These are phyloP conservation scores for Neurospora cerealis DNA, from an alignment of 495 filamentous ascomycete species.

Conservation along the genomic window DNA sequence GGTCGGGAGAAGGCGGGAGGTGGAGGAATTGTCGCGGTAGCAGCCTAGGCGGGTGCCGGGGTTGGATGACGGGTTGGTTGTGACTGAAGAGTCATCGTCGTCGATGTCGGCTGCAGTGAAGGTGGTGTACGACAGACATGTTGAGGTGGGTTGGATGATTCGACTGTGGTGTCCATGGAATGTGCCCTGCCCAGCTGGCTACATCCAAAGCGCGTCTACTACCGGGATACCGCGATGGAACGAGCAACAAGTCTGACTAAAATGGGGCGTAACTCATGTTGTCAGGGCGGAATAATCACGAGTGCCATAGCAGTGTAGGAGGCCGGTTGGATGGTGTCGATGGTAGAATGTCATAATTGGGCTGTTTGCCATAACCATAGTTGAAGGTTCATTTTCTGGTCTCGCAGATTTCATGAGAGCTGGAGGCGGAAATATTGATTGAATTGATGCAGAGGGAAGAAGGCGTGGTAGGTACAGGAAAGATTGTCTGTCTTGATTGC, in stretches of 20 bases:
- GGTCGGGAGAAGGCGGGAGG: conserved; percentile 40
- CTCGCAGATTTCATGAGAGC: neutral
- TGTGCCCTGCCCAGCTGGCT: neutral
- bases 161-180: neutral
- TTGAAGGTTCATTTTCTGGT: neutral
- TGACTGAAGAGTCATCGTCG: neutral
- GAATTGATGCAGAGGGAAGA: neutral
- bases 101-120: neutral
- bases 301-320: neutral
- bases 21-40: conserved; percentile 17
- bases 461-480: neutral
- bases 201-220: neutral
- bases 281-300: neutral
- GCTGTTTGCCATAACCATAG: neutral
- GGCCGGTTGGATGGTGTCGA: neutral
- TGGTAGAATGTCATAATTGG: neutral
- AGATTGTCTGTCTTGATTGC: neutral
- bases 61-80: neutral
- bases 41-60: conserved; percentile 20
- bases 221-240: neutral
- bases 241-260: neutral
- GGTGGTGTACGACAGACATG: neutral
- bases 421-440: neutral
- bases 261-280: neutral
- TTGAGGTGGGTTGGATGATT: neutral